Evolutionary conservation across 179 eudicot species (phyloP).

Genomic region (Spergularia azorica): DNA sequence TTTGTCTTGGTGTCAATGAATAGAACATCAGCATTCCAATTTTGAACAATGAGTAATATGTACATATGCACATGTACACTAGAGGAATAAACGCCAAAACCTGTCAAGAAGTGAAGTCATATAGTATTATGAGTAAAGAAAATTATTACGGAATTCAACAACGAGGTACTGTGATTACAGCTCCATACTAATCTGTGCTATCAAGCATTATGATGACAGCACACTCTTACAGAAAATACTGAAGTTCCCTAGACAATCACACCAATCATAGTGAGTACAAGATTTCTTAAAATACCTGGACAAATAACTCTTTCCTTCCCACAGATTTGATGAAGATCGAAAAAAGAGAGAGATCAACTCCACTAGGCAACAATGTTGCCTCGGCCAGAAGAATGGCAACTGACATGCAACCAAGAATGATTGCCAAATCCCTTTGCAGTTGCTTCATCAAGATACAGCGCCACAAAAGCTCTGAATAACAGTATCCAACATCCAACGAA

Average conservation of each 20-base stretch:
- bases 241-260: not conserved
- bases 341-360: constrained; percentile 80
- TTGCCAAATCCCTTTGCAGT: constrained; percentile 67
- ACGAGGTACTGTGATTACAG: constrained; percentile 1
- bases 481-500: not conserved
- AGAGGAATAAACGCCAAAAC: constrained; percentile 88
- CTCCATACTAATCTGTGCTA: not conserved
- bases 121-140: not conserved
- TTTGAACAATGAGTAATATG: constrained; percentile 89
- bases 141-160: not conserved
- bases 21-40: constrained; percentile 89
- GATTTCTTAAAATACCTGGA: constrained; percentile 58
- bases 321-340: constrained; percentile 83
- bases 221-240: not conserved
- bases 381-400: constrained; percentile 95
- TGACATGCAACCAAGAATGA: constrained; percentile 91
- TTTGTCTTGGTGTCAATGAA: constrained; percentile 93
- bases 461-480: constrained; percentile 74
- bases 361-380: constrained; percentile 79
- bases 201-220: not conserved
- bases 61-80: constrained; percentile 95
- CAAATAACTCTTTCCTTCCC: constrained; percentile 70
- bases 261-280: not conserved
- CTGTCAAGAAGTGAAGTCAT: constrained; percentile 40
- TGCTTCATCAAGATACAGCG: constrained; percentile 74